Evolutionary conservation across 306 rosid genomes (phyloP).

Genomic region (Ormosia semicastrata): DNA sequence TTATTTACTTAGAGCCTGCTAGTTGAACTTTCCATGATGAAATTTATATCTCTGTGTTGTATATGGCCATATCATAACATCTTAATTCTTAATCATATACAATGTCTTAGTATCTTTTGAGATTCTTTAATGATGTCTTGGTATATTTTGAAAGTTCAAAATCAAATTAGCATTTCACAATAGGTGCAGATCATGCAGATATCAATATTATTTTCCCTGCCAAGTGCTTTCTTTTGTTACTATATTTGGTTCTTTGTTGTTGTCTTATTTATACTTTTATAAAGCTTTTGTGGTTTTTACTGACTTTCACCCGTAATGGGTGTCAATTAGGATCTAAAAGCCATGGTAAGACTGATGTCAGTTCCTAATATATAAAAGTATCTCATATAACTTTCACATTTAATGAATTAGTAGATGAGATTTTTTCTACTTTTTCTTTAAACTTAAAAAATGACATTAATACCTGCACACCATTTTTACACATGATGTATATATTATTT

Average conservation of each 20-base stretch:
- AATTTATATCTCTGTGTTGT: background rate
- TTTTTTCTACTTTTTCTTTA: too few relatives aligned
- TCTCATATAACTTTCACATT: too few relatives aligned
- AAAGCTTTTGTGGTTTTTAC: constrained; percentile 1
- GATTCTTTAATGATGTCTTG: background rate
- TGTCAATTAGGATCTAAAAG: constrained; percentile 25
- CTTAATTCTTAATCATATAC: background rate
- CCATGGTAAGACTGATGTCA: constrained; percentile 47
- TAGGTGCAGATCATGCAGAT: background rate
- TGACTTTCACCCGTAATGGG: constrained; percentile 24
- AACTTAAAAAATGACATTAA: too few relatives aligned
- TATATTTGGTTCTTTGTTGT: background rate
- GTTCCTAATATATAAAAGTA: constrained; percentile 54
- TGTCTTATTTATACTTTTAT: background rate
- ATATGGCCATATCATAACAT: background rate
- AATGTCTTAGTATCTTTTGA: background rate
- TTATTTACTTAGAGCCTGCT: background rate
- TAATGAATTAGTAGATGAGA: too few relatives aligned
- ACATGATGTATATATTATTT: too few relatives aligned
- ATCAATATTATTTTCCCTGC: background rate
- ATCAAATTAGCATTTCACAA: background rate
- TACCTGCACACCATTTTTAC: too few relatives aligned
- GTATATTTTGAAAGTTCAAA: constrained; percentile 7
- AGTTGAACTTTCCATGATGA: background rate
- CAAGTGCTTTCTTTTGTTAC: background rate